Evolutionary conservation across 495 filamentous ascomycete genomes (phyloP), one percentile per base, ranked within the genome.

Genomic region (Parachaetomium inaequale): DNA sequence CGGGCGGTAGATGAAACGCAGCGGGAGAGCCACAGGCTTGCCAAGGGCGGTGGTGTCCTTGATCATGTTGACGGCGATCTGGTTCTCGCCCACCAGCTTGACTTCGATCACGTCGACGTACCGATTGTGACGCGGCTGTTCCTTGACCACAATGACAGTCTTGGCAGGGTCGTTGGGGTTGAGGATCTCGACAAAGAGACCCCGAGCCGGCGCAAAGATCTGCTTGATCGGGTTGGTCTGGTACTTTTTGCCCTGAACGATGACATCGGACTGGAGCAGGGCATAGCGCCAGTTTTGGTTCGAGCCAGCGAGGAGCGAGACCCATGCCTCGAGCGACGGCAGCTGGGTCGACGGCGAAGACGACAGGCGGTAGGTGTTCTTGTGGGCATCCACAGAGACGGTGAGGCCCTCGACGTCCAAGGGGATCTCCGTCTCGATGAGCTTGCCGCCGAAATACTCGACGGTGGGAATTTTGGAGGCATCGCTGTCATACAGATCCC

Each of bases 161-260:
- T 88, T 89, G 53, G 82, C 71, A 15, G 91, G 86, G 40, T 96
- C 85, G 49, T 89, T 83, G 11, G 91, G 92, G 70, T 91, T 72
- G n/a, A 74, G 60, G 58, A 98, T 87, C 74, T 98, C 93, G 40
- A 98, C 92, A 45, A 91, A 85, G 76, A 98, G 85, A 25, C 95
- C 95, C 7, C 83, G 82, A 14, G 85, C 86, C 2, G 94, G 94
- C 14, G 89, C 86, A 61, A 97, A 93, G 51, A 98, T 88, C 23
- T 92, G 85, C 71, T 87, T 90, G 81, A 96, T 89, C 1, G 94
- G 94, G 74, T 98, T 98, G 34, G 91, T 94, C 78, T 97, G 92
- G 77, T 95, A 97, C 68, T 94, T 92, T 69, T 96, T 87, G 15
- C 92, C 94, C 76, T 99, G 94, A 23, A 98, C 89, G 58, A 96